phyloP scores from a whole-genome alignment of 2,329 filamentous ascomycete species.

The Pyrenochaeta sp. region DNA sequence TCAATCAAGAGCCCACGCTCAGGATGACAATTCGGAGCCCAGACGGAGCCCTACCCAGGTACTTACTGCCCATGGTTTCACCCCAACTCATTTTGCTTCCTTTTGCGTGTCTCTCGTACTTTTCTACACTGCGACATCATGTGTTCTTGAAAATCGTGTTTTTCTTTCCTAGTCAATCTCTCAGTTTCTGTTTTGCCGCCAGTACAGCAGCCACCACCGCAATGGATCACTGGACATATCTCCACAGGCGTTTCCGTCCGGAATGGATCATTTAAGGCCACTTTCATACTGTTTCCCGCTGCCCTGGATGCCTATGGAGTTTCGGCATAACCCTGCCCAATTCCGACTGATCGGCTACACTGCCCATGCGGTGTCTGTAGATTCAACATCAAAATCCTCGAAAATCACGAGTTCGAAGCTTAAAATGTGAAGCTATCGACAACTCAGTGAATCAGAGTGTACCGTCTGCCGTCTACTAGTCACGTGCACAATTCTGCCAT shows the following conservation, averaged over 20 bases:
- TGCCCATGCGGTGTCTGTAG: slow-evolving; percentile 41
- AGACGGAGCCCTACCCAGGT: slow-evolving; percentile 52
- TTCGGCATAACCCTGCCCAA: slow-evolving; percentile 3
- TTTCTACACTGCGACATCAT: slow-evolving; percentile 22
- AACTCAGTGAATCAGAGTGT: slow-evolving; percentile 35
- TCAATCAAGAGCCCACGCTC: slow-evolving; percentile 49
- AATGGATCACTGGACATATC: slow-evolving; percentile 33
- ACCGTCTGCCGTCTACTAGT: slow-evolving; percentile 28
- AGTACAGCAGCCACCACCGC: slow-evolving; percentile 39
- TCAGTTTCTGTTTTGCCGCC: slow-evolving; percentile 37
- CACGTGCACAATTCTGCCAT: slow-evolving; percentile 27
- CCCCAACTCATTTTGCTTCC: slow-evolving; percentile 35
- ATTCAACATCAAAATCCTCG: slow-evolving; percentile 33
- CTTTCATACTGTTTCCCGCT: slow-evolving; percentile 29
- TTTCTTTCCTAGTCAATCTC: slow-evolving; percentile 29
- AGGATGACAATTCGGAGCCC: slow-evolving; percentile 56
- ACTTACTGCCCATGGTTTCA: slow-evolving; percentile 53
- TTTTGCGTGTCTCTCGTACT: slow-evolving; percentile 27
- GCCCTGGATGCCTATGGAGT: slow-evolving; percentile 9
- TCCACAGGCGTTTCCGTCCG: slow-evolving; percentile 19
- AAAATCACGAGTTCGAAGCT: slow-evolving; percentile 37
- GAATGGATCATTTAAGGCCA: slow-evolving; percentile 28
- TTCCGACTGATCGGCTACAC: slow-evolving; percentile 20
- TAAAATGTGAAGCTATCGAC: slow-evolving; percentile 36
- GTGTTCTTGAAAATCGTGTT: slow-evolving; percentile 38